Conservation (phyloP, 768 basidiomycete genomes). For the Porpolomopsis calyptriformis region DNA sequence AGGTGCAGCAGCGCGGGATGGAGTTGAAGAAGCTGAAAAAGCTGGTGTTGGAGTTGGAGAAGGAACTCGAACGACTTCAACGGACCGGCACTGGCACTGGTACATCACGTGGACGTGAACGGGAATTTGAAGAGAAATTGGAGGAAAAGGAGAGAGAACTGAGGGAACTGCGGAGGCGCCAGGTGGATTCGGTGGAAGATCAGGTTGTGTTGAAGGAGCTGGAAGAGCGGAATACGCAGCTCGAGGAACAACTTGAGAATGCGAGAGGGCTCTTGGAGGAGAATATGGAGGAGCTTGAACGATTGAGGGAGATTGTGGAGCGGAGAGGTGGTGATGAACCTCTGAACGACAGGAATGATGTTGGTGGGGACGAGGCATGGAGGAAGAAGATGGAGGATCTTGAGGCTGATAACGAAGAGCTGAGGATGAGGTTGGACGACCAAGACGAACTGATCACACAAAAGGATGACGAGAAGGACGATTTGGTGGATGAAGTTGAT, state of each 20-base stretch:
- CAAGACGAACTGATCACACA: constrained; percentile 43
- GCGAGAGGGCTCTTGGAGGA: constrained; percentile 64
- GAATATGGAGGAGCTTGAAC: constrained; percentile 74
- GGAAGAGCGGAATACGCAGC: constrained; percentile 52
- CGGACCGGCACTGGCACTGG: constrained; percentile 39
- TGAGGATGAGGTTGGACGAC: constrained; percentile 47
- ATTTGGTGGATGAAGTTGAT: constrained; percentile 56
- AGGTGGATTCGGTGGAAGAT: constrained; percentile 27
- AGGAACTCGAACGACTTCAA: constrained; percentile 61
- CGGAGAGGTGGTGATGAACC: constrained; percentile 34
- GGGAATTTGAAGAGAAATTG: constrained; percentile 67
- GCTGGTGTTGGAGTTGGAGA: constrained; percentile 72
- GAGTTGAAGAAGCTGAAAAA: constrained; percentile 92
- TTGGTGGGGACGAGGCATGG: constrained; percentile 32
- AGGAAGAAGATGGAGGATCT: constrained; percentile 45
- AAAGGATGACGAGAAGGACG: constrained; percentile 63
- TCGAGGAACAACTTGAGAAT: constrained; percentile 66
- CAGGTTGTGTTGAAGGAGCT: constrained; percentile 45
- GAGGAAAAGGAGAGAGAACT: constrained; percentile 65
- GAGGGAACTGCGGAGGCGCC: constrained; percentile 50
- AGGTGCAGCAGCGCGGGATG: constrained; percentile 79
- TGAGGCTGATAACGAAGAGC: constrained; percentile 52
- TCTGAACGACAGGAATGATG: constrained; percentile 25
- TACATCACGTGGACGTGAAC: constrained; percentile 41
- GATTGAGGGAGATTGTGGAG: constrained; percentile 60